Evolutionary conservation across 2,329 filamentous ascomycete genomes (phyloP).

Genomic region (Sclerotinia trifoliorum): DNA sequence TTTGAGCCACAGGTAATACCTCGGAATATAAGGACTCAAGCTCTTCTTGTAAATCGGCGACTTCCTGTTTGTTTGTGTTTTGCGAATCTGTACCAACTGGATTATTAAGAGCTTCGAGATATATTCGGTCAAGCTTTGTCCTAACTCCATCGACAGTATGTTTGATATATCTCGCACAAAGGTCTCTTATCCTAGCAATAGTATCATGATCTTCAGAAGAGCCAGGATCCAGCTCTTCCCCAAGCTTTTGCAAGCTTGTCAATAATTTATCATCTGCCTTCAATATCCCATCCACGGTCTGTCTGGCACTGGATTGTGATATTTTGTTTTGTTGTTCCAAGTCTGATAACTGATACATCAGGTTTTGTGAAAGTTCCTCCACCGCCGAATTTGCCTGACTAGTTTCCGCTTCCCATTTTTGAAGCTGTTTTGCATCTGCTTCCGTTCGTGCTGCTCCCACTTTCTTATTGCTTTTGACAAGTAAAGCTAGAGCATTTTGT

Average conservation of each 20-base stretch:
- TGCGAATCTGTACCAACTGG: conserved; percentile 22
- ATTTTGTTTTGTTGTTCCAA: conserved; percentile 52
- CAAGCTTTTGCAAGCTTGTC: conserved; percentile 63
- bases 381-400: conserved; percentile 47
- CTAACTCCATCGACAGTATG: conserved; percentile 55
- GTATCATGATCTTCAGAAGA: conserved; percentile 52
- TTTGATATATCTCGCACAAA: conserved; percentile 57
- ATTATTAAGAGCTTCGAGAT: conserved; percentile 48
- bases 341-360: conserved; percentile 50
- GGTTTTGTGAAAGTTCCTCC: conserved; percentile 48
- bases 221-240: conserved; percentile 57
- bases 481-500: conserved; percentile 57
- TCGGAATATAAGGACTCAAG: conserved; percentile 69
- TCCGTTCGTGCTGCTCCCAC: conserved; percentile 40
- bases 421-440: conserved; percentile 44
- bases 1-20: conserved; percentile 66
- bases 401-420: conserved; percentile 45
- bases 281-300: conserved; percentile 51
- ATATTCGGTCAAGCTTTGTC: conserved; percentile 55
- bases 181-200: conserved; percentile 58
- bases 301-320: conserved; percentile 47
- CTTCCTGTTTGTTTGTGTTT: conserved; percentile 41
- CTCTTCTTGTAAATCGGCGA: conserved; percentile 58
- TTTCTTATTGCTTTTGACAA: conserved; percentile 48
- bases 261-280: conserved; percentile 65